Evolutionary conservation across 1,284 basidiomycete genomes (phyloP), one percentile per base, ranked within the genome.

Genomic region (Blastosporella zonata): DNA sequence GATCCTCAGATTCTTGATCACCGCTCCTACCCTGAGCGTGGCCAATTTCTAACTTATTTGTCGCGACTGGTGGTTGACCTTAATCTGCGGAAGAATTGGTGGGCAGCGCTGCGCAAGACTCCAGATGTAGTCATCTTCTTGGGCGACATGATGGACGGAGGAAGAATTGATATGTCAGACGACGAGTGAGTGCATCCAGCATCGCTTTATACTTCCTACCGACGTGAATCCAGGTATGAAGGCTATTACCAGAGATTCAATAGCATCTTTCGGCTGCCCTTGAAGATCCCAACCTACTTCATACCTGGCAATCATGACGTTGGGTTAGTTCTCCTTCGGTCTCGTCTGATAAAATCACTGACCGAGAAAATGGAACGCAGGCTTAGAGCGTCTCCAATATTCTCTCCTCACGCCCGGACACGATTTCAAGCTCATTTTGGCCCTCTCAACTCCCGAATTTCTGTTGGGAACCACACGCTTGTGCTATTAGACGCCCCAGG

Each of bases 261-360:
- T 49, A 71, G 71, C 17, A 88, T 90, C 29, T 93, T 93, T 67
- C 63, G 70, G 9, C 55, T 73, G 2, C 61, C 71, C 40, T 48
- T 62, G 15, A 56, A 57, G 10, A 64, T 73, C 43, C 78, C 70
- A 49, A 68, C 77, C 53, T 84, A 87, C 62, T 90, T 83, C 60
- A 77, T 94, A 22, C 87, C 92, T 1, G 93, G 93, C 6, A 97
- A 96, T 62, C 90, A 93, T 59, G 93, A 97, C 61, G 77, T 89
- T 35, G 90, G 87, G 79, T 89, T 60, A 40, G 72, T 63, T 34
- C 47, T 13, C 60, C 41, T 71, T 62, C 6, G 28, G 27, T 47
- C 25, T 21, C 17, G 17, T 41, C 34, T 41, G 27, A 29, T 34
- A 21, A 47, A 29, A 43, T 15, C 39, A 41, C 28, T 47, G 28